Conservation (phyloP, 1,284 basidiomycete genomes). For the Tilletia setariae region DNA sequence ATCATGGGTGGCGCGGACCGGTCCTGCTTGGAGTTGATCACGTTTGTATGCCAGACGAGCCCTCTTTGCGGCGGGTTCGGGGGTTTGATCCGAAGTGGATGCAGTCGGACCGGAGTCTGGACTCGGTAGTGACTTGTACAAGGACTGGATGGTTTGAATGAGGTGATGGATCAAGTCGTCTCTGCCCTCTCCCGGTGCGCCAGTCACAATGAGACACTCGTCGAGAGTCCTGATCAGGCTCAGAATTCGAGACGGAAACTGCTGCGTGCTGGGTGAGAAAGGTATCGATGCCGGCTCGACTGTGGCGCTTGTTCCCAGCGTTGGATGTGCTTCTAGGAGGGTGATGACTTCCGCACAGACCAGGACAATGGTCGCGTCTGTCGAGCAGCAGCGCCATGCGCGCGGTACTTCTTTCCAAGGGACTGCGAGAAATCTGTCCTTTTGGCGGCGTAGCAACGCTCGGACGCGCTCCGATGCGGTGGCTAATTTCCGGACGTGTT, state of each 20-base stretch:
- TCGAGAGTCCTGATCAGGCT: background rate
- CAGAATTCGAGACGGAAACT: no score
- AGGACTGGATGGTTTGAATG: background rate
- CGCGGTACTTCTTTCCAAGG: constrained; percentile 1
- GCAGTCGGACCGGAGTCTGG: background rate
- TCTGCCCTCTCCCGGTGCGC: background rate
- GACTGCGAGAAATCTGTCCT: background rate
- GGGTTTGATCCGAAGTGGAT: background rate
- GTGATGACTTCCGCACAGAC: background rate
- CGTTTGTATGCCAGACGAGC: no score
- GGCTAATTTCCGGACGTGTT: no score
- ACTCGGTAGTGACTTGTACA: background rate
- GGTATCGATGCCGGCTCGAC: background rate
- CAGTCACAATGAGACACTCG: background rate
- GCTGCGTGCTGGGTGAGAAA: background rate
- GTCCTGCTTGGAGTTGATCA: background rate
- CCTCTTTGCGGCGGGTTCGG: background rate
- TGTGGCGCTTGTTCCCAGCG: no score
- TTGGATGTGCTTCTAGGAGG: background rate
- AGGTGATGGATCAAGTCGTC: background rate
- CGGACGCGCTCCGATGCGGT: background rate
- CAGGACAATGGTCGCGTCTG: background rate
- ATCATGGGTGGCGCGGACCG: background rate
- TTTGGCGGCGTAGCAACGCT: background rate
- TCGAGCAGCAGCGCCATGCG: constrained; percentile 2